These are phyloP conservation scores for Geranomyces michiganensis DNA, from an alignment of 192 early-diverging fungal genomes.

Conservation along the genomic window DNA sequence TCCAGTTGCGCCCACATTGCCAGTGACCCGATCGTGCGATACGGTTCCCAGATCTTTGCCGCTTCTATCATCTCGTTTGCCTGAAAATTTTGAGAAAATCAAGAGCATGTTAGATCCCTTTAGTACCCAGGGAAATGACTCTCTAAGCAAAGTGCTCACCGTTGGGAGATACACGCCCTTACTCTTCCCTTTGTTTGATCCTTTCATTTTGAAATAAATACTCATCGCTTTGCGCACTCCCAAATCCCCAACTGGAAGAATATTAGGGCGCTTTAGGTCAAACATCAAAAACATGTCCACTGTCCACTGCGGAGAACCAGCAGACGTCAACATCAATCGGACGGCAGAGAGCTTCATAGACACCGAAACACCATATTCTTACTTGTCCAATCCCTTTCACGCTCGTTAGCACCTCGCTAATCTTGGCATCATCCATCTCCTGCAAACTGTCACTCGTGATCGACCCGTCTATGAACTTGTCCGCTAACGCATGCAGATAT, in stretches of 20 bases:
- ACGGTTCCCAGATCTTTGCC: conserved; percentile 66
- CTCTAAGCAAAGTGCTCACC: conserved; percentile 11
- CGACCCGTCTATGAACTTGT: conserved; percentile 56
- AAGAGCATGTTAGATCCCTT: too few species aligned
- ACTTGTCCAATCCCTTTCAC: conserved; percentile 73
- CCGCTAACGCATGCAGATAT: conserved; percentile 67
- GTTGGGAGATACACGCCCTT: conserved; percentile 30
- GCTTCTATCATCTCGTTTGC: conserved; percentile 56
- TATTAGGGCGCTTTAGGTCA: conserved; percentile 67
- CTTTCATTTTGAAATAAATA: conserved; percentile 60
- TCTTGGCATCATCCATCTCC: conserved; percentile 58
- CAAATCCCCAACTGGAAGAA: conserved; percentile 69
- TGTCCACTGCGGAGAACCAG: too few species aligned
- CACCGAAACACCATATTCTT: conserved; percentile 22
- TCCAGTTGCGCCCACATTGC: conserved; percentile 63
- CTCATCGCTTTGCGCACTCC: conserved; percentile 69
- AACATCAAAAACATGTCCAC: conserved; percentile 80
- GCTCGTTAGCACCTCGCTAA: conserved; percentile 53
- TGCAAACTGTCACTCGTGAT: conserved; percentile 51
- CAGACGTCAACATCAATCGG: too few species aligned
- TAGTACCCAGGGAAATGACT: conserved; percentile 6
- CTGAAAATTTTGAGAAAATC: background rate
- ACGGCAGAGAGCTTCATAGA: too few species aligned
- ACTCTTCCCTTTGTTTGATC: conserved; percentile 47
- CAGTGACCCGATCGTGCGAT: conserved; percentile 63